Conservation (phyloP, 2,329 filamentous ascomycete species). For the Verticillium albo-atrum region DNA sequence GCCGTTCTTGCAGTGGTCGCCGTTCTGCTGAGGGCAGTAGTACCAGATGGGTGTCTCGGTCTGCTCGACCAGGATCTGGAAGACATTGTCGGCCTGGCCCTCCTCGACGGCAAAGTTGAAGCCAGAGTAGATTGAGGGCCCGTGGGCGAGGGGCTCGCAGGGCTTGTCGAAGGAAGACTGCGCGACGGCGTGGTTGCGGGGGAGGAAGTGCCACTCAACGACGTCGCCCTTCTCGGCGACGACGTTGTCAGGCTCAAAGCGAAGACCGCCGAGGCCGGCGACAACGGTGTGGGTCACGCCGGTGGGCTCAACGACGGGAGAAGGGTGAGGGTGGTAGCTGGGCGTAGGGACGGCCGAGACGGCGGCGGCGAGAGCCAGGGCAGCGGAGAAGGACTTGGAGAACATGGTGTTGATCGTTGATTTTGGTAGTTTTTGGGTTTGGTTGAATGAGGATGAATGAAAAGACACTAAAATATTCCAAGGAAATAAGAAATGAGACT, state of each 20-base stretch:
- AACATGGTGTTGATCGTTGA: conserved; percentile 21
- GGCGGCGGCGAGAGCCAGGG: conserved; percentile 18
- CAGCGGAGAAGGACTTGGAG: conserved; percentile 20
- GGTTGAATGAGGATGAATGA: too few relatives aligned
- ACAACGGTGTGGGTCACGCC: conserved; percentile 40
- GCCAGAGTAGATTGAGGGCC: conserved; percentile 38
- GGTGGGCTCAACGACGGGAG: conserved; percentile 28
- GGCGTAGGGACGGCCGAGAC: conserved; percentile 24
- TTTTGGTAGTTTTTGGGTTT: background rate
- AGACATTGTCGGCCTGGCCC: conserved; percentile 34
- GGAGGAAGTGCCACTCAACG: conserved; percentile 51
- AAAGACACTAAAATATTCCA: conserved; percentile 1
- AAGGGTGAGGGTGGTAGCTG: conserved; percentile 19
- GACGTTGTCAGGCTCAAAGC: conserved; percentile 46
- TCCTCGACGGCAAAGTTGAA: conserved; percentile 34
- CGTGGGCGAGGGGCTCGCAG: conserved; percentile 33
- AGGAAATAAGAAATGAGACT: background rate
- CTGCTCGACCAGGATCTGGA: conserved; percentile 38
- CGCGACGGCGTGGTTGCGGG: conserved; percentile 44
- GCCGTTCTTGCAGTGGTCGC: conserved; percentile 41
- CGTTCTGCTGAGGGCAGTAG: conserved; percentile 32
- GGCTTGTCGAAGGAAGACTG: conserved; percentile 37
- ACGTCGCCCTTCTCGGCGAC: conserved; percentile 43
- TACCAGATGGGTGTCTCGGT: conserved; percentile 31
- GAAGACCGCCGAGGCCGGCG: conserved; percentile 39